These are phyloP conservation scores for Cyberlindnera veronae DNA, from an alignment of 805 yeast species.

Conservation along the genomic window DNA sequence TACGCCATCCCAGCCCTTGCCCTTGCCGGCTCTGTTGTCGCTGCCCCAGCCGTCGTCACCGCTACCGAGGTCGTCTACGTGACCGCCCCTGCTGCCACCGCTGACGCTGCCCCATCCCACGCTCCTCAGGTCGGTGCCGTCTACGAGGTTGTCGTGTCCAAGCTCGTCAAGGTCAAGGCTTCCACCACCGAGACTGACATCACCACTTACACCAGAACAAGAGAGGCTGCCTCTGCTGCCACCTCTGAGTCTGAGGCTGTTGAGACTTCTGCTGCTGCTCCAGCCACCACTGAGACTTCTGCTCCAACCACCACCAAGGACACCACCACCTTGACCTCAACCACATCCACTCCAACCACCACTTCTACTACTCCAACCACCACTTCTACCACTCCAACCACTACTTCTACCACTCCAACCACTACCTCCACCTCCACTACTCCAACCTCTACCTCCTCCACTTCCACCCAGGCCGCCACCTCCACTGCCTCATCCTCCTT, in stretches of 20 bases:
- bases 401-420: constrained; percentile 13
- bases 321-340: constrained; percentile 12
- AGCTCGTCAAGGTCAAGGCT: constrained; percentile 22
- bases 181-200: constrained; percentile 22
- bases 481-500: constrained; percentile 30
- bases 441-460: constrained; percentile 24
- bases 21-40: constrained; percentile 24
- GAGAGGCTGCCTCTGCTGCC: constrained; percentile 16
- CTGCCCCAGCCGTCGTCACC: constrained; percentile 29
- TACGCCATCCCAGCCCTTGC: constrained; percentile 23
- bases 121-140: constrained; percentile 24
- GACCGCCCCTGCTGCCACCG: constrained; percentile 21
- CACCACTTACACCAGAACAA: constrained; percentile 24
- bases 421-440: constrained; percentile 19
- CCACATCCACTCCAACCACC: constrained; percentile 13
- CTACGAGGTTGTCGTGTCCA: constrained; percentile 25
- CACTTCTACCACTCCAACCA: constrained; percentile 8
- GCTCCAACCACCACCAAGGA: constrained; percentile 13
- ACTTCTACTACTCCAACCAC: constrained; percentile 16
- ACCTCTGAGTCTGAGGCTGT: constrained; percentile 13
- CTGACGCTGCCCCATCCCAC: constrained; percentile 18
- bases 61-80: constrained; percentile 26
- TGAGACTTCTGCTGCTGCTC: neutral
- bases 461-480: constrained; percentile 18
- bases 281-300: too few relatives aligned